phyloP scores from a whole-genome alignment of 2,329 filamentous ascomycete genomes.

The Claviceps sp. region DNA sequence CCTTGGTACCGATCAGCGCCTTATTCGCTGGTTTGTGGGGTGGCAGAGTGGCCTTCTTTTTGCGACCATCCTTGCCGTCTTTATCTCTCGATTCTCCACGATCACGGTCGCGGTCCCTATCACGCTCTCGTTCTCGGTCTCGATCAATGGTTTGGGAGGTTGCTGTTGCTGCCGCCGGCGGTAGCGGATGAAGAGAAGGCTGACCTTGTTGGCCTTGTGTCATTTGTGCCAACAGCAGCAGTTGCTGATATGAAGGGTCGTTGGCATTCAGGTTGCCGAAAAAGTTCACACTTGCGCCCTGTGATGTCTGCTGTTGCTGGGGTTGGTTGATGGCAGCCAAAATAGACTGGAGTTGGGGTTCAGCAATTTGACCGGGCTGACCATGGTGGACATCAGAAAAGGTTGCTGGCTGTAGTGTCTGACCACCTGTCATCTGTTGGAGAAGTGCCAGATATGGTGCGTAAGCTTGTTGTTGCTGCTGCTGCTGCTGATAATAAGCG shows the following conservation, averaged over 20 bases:
- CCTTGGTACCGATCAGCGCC: slow-evolving; percentile 49
- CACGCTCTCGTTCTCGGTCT: slow-evolving; percentile 2
- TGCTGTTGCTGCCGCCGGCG: slow-evolving; percentile 4
- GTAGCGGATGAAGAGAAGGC: slow-evolving; percentile 9
- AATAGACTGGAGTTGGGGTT: slow-evolving; percentile 30
- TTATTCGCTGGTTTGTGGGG: slow-evolving; percentile 36
- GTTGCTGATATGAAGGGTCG: slow-evolving; percentile 27
- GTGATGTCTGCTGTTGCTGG: slow-evolving; percentile 6
- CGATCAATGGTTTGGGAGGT: slow-evolving; percentile 2
- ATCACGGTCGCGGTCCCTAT: slow-evolving; percentile 21
- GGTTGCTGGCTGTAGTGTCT: slow-evolving; percentile 13
- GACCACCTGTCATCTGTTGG: slow-evolving; percentile 25
- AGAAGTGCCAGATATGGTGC: slow-evolving; percentile 29
- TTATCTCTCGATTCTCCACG: slow-evolving; percentile 19
- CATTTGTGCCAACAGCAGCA: slow-evolving; percentile 25
- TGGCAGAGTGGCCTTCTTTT: slow-evolving; percentile 26
- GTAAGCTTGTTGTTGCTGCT: slow-evolving; percentile 17
- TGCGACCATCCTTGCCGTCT: slow-evolving; percentile 24
- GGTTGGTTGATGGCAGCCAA: slow-evolving; percentile 28
- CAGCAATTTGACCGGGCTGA: slow-evolving; percentile 18
- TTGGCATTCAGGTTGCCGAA: slow-evolving; percentile 21
- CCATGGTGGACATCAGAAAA: slow-evolving; percentile 5
- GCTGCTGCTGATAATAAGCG: slow-evolving; percentile 16
- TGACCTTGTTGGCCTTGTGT: slow-evolving; percentile 19
- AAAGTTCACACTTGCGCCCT: slow-evolving; percentile 9